A percentile compares a stretch with the other conserved stretches of the same genome.
phyloP scores from a whole-genome alignment of 345 rosid species.

The Hirschfeldia incana region DNA sequence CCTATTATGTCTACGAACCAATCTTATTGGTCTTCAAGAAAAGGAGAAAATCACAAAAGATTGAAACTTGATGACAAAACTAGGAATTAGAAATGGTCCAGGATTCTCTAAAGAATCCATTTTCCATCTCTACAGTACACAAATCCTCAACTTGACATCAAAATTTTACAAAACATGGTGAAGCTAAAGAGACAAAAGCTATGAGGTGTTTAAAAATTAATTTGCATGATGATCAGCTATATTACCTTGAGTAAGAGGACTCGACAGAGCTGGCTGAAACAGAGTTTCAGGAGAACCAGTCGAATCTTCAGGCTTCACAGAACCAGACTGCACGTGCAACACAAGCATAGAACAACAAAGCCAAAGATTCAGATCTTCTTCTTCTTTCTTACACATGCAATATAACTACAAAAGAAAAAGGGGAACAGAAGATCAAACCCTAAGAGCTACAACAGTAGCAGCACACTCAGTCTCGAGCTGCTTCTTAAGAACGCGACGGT shows the following conservation, averaged over 20 bases:
- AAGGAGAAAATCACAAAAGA: conserved; percentile 5
- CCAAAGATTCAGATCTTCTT: conserved; percentile 26
- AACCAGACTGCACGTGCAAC: conserved; percentile 44
- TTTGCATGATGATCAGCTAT: not conserved
- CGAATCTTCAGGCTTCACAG: conserved; percentile 60
- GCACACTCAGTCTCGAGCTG: conserved; percentile 76
- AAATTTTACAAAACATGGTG: not conserved
- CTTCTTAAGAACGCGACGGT: conserved; percentile 58
- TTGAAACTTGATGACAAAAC: not conserved
- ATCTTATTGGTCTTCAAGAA: not conserved
- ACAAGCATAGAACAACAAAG: conserved; percentile 9
- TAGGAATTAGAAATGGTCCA: not conserved
- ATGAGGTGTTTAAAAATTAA: not conserved
- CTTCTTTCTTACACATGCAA: not conserved
- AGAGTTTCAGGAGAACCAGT: conserved; percentile 45
- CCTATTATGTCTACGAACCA: not conserved
- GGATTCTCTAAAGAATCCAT: not conserved
- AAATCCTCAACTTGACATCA: not conserved
- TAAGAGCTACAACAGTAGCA: conserved; percentile 43
- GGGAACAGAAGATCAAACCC: conserved; percentile 40
- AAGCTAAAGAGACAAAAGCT: not conserved
- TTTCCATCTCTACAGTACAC: not conserved
- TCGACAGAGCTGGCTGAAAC: conserved; percentile 37
- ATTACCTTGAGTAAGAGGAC: conserved; percentile 50
- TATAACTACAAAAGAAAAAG: not conserved